phyloP scores from a whole-genome alignment of 441 rosid species.

The Pelargonium cotyledonis region DNA sequence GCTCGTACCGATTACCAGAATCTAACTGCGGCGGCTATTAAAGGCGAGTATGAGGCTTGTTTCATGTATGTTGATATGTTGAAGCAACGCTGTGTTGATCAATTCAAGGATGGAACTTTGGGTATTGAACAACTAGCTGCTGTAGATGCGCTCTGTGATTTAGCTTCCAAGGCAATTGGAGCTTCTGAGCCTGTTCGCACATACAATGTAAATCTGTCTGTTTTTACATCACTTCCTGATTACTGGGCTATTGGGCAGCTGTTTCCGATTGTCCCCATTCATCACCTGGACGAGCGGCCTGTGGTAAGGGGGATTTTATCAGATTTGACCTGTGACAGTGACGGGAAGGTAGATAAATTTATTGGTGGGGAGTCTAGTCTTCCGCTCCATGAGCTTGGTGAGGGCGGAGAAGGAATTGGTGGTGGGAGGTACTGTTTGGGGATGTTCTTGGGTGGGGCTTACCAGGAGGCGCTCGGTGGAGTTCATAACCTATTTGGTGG shows the following conservation, averaged over 20 bases:
- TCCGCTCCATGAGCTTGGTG: conserved; percentile 67
- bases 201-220: conserved; percentile 73
- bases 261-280: conserved; percentile 90
- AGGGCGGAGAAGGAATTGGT: conserved; percentile 26
- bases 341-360: conserved; percentile 85
- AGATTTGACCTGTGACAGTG: conserved; percentile 93
- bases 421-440: conserved; percentile 64
- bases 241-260: conserved; percentile 95
- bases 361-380: conserved; percentile 79
- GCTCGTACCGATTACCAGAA: conserved; percentile 48
- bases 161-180: conserved; percentile 50
- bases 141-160: conserved; percentile 79
- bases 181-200: conserved; percentile 51
- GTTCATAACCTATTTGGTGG: conserved; percentile 90
- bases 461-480: conserved; percentile 97
- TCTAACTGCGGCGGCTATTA: conserved; percentile 41
- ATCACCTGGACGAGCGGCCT: conserved; percentile 72
- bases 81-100: conserved; percentile 76
- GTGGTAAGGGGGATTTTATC: conserved; percentile 63
- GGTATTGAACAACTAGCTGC: conserved; percentile 79
- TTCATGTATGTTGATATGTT: conserved; percentile 57
- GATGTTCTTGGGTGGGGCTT: conserved; percentile 96
- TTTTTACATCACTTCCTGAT: conserved; percentile 95
- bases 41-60: conserved; percentile 67
- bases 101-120: conserved; percentile 69